Evolutionary conservation across 2,329 filamentous ascomycete genomes (phyloP).

Genomic region (Fusarium sp.): DNA sequence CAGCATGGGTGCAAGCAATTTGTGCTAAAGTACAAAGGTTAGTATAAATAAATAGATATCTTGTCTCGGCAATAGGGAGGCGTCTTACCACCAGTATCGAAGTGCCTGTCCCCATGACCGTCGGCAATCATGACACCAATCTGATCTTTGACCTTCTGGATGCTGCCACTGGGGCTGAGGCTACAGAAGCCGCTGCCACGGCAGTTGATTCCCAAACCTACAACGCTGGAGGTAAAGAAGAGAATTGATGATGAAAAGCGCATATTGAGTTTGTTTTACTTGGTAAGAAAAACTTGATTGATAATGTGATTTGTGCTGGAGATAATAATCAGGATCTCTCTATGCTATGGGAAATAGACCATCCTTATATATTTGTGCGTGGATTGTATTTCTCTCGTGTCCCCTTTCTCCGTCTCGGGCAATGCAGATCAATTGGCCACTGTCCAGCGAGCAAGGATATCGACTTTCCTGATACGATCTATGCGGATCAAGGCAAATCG

Average conservation of each 20-base stretch:
- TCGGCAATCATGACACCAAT: background rate
- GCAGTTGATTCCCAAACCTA: background rate
- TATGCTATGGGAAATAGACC: too few species aligned
- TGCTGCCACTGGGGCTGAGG: background rate
- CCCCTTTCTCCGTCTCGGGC: too few species aligned
- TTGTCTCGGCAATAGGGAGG: background rate
- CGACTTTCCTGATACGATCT: too few species aligned
- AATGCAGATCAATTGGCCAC: too few species aligned
- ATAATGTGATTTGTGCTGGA: too few species aligned
- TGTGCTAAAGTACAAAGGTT: background rate
- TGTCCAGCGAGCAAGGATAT: too few species aligned
- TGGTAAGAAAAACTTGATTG: too few species aligned
- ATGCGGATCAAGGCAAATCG: too few species aligned
- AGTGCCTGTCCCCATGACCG: background rate
- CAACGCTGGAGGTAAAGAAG: background rate
- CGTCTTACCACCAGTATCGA: background rate
- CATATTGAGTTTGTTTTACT: background rate
- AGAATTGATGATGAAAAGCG: background rate
- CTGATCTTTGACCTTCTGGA: background rate
- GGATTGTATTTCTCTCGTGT: too few species aligned
- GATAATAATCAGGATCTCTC: too few species aligned
- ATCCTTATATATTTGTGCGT: too few species aligned
- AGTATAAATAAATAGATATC: too few species aligned
- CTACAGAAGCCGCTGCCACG: background rate
- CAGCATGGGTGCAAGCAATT: background rate